Evolutionary conservation across 164 flowering plant genomes (phyloP).

Genomic region (Chimonanthus praecox): DNA sequence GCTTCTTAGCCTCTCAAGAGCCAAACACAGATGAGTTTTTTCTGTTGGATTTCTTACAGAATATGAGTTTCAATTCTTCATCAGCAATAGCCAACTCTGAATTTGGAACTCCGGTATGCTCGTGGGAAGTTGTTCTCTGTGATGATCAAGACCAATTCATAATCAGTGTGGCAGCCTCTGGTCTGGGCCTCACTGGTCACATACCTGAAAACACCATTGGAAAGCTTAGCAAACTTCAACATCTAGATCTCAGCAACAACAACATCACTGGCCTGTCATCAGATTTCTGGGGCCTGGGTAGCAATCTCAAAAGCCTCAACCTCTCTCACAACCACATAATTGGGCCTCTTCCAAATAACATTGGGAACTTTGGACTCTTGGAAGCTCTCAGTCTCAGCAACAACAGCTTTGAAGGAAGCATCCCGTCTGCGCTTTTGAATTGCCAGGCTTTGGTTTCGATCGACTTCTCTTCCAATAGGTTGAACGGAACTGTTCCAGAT

Average conservation of each 20-base stretch:
- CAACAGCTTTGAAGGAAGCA: constrained; percentile 43
- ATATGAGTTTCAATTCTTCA: constrained; percentile 45
- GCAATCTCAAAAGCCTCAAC: constrained; percentile 44
- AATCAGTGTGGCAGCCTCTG: constrained; percentile 36
- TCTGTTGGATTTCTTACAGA: constrained; percentile 54
- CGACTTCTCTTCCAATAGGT: constrained; percentile 51
- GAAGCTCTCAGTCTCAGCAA: constrained; percentile 45
- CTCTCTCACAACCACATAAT: constrained; percentile 58
- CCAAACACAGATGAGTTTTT: constrained; percentile 74
- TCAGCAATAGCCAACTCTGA: constrained; percentile 31
- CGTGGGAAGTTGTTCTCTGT: constrained; percentile 63
- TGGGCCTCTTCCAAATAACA: constrained; percentile 47
- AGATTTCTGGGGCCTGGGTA: constrained; percentile 77
- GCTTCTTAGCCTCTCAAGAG: constrained; percentile 39
- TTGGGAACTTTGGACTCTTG: constrained; percentile 64
- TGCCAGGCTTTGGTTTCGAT: constrained; percentile 42
- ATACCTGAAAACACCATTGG: constrained; percentile 84
- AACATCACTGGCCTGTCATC: constrained; percentile 60
- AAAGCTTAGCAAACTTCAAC: constrained; percentile 56
- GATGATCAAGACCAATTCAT: constrained; percentile 37
- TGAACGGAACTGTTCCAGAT: constrained; percentile 57
- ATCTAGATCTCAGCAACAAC: constrained; percentile 77
- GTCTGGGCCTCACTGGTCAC: constrained; percentile 56
- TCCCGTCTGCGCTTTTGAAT: constrained; percentile 38
- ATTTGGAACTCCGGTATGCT: constrained; percentile 36